Evolutionary conservation across 208 protist genomes (phyloP).

Genomic region (Plasmodiophora brassicae): DNA sequence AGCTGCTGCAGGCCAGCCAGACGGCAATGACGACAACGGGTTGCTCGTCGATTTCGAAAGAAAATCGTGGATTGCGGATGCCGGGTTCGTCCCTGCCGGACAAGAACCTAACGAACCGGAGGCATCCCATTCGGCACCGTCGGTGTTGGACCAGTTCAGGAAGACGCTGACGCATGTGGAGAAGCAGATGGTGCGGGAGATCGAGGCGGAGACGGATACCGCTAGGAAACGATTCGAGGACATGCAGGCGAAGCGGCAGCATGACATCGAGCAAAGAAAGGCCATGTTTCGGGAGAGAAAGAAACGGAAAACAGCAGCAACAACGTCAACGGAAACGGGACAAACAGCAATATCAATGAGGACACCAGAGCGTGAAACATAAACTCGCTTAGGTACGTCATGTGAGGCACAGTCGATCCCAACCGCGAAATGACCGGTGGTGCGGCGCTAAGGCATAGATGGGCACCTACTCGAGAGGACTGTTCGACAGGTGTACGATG

Average conservation of each 20-base stretch:
- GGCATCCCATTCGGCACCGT: too few relatives aligned
- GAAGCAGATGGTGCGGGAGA: conserved; percentile 25
- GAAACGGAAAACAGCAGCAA: too few relatives aligned
- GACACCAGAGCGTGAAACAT: too few relatives aligned
- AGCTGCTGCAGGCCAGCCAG: not conserved
- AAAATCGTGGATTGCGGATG: not conserved
- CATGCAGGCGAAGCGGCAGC: conserved; percentile 18
- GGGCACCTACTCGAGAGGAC: too few relatives aligned
- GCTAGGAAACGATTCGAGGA: not conserved
- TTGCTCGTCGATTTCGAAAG: conserved; percentile 21
- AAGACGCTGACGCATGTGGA: conserved; percentile 29
- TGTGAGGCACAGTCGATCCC: too few relatives aligned
- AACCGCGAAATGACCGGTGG: too few relatives aligned
- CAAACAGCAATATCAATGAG: too few relatives aligned
- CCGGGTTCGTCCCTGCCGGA: not conserved
- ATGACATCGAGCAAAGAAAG: not conserved
- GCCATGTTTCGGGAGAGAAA: not conserved
- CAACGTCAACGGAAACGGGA: too few relatives aligned
- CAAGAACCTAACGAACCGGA: not conserved
- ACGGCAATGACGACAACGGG: not conserved
- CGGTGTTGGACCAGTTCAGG: not conserved
- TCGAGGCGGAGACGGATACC: conserved; percentile 10
- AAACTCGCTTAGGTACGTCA: too few relatives aligned
- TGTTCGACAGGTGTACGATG: too few relatives aligned
- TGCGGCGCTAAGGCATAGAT: too few relatives aligned